Evolutionary conservation across 768 basidiomycete species (phyloP), one percentile per base, ranked within the genome.

Genomic region (Boletus coccyginus): DNA sequence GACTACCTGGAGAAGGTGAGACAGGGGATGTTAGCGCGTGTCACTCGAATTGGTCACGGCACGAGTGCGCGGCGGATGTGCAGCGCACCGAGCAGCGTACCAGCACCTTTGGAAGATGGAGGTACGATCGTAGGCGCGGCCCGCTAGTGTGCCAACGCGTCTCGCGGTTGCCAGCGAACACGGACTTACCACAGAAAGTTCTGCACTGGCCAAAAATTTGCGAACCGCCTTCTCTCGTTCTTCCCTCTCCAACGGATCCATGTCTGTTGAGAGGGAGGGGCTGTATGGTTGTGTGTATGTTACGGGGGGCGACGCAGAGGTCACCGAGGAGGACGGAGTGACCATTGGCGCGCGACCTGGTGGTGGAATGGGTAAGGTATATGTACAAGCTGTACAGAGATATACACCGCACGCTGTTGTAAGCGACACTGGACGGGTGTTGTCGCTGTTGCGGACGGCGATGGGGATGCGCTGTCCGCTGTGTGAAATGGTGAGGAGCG

Each of bases 291-390:
- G 78, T 55, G 83, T 75, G 76, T 81, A 88, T 68, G 81, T 72
- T 70, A 85, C 77, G 60, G 86, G 85, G 27, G 90, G 90, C 48
- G 90, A 92, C 66, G 87, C 85, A 56, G 90, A 90, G 69, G 90
- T 92, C 65, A 87, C 81, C 59, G 89, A 88, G 64, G 88, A 91
- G 58, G 87, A 83, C 55, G 90, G 87, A 39, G 89, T 86, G 66
- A 88, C 85, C 90, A 91, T 92, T 64, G 66, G 59, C 57, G 70
- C 70, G 70, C 71, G 71, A 65, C 71, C 32, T n/a, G 53, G 12
- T 44, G 48, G 8, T 51, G 51, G 24, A n/a, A 24, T 41, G 12
- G n/a, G 11, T n/a, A 12, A 29, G 50, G 61, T 36, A 51, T 60
- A 63, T 62, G 58, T 59, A 59, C 65, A 61, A 44, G 24, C 42